These are phyloP conservation scores for Starmera dryadoides DNA, from an alignment of 805 yeast genomes.

Conservation along the genomic window DNA sequence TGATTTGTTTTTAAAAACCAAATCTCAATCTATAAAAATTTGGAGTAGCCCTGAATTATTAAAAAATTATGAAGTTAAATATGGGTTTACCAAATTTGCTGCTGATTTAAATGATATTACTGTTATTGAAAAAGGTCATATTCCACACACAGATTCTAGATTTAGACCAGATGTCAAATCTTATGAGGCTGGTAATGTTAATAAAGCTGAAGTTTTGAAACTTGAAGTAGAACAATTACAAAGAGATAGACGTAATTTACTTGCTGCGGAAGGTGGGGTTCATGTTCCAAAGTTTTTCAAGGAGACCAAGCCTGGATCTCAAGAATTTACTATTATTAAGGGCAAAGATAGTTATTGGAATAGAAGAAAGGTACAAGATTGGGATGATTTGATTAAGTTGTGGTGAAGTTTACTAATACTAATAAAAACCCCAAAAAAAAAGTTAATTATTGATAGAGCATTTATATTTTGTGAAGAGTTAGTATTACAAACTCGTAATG, in stretches of 20 bases:
- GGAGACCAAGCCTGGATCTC: slow-evolving; percentile 2
- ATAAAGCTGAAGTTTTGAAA: slow-evolving; percentile 67
- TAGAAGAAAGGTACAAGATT: slow-evolving; percentile 54
- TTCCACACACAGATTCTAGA: slow-evolving; percentile 88
- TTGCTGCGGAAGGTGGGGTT: slow-evolving; percentile 35
- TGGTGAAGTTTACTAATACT: slow-evolving; percentile 49
- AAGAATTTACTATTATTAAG: slow-evolving; percentile 44
- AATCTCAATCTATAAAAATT: slow-evolving; percentile 30
- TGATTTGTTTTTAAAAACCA: slow-evolving; percentile 33
- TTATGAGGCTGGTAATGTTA: slow-evolving; percentile 65
- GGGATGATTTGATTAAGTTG: slow-evolving; percentile 47
- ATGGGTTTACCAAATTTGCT: slow-evolving; percentile 81
- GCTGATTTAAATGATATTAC: slow-evolving; percentile 80
- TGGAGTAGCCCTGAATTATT: slow-evolving; percentile 74
- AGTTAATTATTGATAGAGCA: no score
- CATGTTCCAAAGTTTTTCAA: slow-evolving; percentile 64
- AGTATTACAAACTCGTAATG: no score
- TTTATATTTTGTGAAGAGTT: no score
- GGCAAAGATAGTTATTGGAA: slow-evolving; percentile 76
- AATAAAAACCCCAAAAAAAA: no score
- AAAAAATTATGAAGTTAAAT: slow-evolving; percentile 50
- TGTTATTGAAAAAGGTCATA: slow-evolving; percentile 46
- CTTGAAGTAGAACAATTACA: slow-evolving; percentile 69
- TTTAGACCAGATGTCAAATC: slow-evolving; percentile 76
- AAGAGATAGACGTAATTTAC: slow-evolving; percentile 61